Percentiles rank a stretch among this genome's conserved stretches.
These are phyloP conservation scores for Mesostigma viride DNA, from an alignment of 139 green algal species.

Conservation along the genomic window DNA sequence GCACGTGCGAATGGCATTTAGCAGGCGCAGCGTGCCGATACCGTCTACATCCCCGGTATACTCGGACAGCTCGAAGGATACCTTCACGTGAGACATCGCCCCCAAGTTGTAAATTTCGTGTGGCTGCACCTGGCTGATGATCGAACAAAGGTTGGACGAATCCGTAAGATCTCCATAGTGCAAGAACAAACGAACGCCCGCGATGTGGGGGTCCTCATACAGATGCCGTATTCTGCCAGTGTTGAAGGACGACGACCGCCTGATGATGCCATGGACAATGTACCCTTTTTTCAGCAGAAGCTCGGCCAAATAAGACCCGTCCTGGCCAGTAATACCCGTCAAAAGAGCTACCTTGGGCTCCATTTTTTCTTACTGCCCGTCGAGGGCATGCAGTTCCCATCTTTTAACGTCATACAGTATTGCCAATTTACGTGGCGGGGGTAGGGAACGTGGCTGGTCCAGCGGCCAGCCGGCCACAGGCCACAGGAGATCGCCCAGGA, in stretches of 20 bases:
- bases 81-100: conserved; percentile 55
- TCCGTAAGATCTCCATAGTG: conserved; percentile 57
- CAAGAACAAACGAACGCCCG: conserved; percentile 21
- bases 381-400: too few species aligned
- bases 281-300: conserved; percentile 59
- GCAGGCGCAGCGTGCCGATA: conserved; percentile 41
- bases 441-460: too few species aligned
- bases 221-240: conserved; percentile 50
- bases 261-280: conserved; percentile 56
- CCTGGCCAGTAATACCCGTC: conserved; percentile 56
- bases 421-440: too few species aligned
- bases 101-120: conserved; percentile 71
- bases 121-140: conserved; percentile 34
- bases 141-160: conserved; percentile 29
- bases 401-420: too few species aligned
- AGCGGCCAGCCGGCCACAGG: too few species aligned
- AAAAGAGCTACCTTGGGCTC: conserved; percentile 49
- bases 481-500: too few species aligned
- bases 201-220: conserved; percentile 22
- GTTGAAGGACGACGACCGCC: conserved; percentile 47
- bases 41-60: conserved; percentile 54
- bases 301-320: conserved; percentile 58
- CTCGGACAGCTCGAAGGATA: conserved; percentile 62
- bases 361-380: too few species aligned
- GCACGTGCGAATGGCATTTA: conserved; percentile 53